These are phyloP conservation scores for Trametes pubescens DNA, from an alignment of 1,284 basidiomycete genomes.

Conservation along the genomic window DNA sequence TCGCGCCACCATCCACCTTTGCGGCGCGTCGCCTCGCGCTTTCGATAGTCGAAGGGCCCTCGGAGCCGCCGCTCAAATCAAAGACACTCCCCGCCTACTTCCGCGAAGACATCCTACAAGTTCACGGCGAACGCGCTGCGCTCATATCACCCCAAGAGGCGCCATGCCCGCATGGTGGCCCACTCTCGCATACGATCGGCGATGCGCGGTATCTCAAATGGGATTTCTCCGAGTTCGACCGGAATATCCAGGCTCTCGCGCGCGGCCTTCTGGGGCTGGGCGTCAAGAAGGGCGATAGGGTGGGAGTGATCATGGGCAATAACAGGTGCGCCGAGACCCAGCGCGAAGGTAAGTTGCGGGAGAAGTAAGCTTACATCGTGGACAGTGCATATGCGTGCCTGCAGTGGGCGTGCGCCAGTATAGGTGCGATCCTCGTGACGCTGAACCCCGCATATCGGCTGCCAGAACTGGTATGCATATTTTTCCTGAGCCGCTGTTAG, in stretches of 20 bases:
- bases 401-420: conserved; percentile 84
- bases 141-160: conserved; percentile 71
- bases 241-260: conserved; percentile 66
- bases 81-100: conserved; percentile 77
- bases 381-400: conserved; percentile 78
- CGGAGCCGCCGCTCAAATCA: conserved; percentile 63
- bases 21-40: conserved; percentile 33
- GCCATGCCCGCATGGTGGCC: conserved; percentile 67
- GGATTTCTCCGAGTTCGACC: conserved; percentile 77
- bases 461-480: conserved; percentile 67
- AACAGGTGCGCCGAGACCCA: conserved; percentile 59
- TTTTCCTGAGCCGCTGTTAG: background rate
- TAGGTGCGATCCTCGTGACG: conserved; percentile 84
- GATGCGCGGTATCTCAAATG: conserved; percentile 67
- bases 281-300: conserved; percentile 79
- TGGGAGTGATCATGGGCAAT: conserved; percentile 86
- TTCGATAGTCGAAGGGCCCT: conserved; percentile 67
- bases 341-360: background rate
- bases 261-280: conserved; percentile 76
- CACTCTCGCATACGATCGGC: conserved; percentile 56
- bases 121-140: conserved; percentile 62
- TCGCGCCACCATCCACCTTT: background rate
- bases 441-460: conserved; percentile 84
- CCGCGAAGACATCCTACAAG: conserved; percentile 58
- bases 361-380: background rate